Evolutionary conservation across 2,329 filamentous ascomycete genomes (phyloP), one percentile per base, ranked within the genome.

Genomic region (Ciborinia camelliae): DNA sequence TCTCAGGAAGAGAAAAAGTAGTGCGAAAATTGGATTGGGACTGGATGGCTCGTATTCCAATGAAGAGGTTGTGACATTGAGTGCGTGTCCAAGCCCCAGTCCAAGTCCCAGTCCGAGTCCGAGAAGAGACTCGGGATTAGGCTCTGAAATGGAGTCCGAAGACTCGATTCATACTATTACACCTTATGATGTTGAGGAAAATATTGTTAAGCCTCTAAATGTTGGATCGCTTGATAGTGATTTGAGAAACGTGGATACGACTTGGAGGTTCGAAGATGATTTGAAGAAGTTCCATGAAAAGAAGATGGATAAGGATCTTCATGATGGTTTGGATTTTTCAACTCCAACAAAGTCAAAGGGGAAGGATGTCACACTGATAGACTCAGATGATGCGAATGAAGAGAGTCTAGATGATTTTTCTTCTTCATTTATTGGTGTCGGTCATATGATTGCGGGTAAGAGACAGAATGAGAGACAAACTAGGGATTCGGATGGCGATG

Each of bases 151-250:
- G 39, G 12, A 37, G n/a, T 45, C 28, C 1, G 28, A 32, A 18
- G 41, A 18, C 2, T 58, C 14, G n/a, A 23, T 47, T 0, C 8
- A 18, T 47, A 26, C 18, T 30, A 12, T 30, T 30, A 3, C 26
- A 30, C 4, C 41, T 45, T 58, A 47, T 58, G 55, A 35, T 47
- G 30, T 47, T 47, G 55, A 47, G 28, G 55, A 47, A 35, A 20
- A 20, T 35, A 35, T 47, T 28, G 41, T 35, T 3, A 47, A 35
- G 41, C 41, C 55, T 47, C 47, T 47, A n/a, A 35, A 45, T 35
- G n/a, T 47, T 23, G 41, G 41, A 7, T 45, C 41, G 15, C 20
- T 35, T 6, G 28, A 35, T 18, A 32, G 28, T 20, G 41, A 35
- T 35, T 35, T 4, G n/a, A 20, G n/a, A 23, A 35, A 8, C 18